Evolutionary conservation across 805 yeast species (phyloP), one percentile per base, ranked within the genome.

Genomic region (Wickerhamomyces xylosicus): DNA sequence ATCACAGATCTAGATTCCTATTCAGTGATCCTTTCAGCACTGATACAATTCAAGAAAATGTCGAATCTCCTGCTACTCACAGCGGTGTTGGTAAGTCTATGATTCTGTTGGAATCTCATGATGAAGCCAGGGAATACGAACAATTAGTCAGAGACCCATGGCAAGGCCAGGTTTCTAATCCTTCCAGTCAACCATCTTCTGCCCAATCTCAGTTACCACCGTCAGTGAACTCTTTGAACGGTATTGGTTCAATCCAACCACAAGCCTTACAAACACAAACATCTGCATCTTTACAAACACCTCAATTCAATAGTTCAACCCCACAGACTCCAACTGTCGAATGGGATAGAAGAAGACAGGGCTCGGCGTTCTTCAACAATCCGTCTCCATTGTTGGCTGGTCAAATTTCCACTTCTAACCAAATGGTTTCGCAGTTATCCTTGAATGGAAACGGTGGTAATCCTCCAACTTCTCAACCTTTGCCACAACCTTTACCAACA

Each of bases 1-100:
- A 67, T 40, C 80, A 75, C 52, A 62, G 84, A 47, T 77, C 84
- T n/a, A 66, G 85, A 47, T 79, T 80, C 50, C 64, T 80, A 31
- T 80, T 80, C 53, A 71, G 79, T 47, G 86, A 79, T 52, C 85
- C 85, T 9, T 71, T 72, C 48, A 58, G 53, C n/a, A 52, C 48
- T 27, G 65, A 61, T 18, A 33, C 50, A 4, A 41, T 50, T 18
- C 36, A 47, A 2, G 58, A 54, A 34, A 37, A 39, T 38, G 38
- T 41, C 17, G 49, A 46, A 28, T 17, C 44, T 40, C 27, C 49
- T 46, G 47, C 48, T 19, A 53, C 45, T 31, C 40, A 58, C 13
- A 58, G 58, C 41, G 67, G 63, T 31, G 53, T 55, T 33, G 71
- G 72, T 2, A 66, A 62, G 46, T 63, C 71, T 1, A 51, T 63